Evolutionary conservation across 495 filamentous ascomycete genomes (phyloP).

Genomic region (Daldinia concentrica): DNA sequence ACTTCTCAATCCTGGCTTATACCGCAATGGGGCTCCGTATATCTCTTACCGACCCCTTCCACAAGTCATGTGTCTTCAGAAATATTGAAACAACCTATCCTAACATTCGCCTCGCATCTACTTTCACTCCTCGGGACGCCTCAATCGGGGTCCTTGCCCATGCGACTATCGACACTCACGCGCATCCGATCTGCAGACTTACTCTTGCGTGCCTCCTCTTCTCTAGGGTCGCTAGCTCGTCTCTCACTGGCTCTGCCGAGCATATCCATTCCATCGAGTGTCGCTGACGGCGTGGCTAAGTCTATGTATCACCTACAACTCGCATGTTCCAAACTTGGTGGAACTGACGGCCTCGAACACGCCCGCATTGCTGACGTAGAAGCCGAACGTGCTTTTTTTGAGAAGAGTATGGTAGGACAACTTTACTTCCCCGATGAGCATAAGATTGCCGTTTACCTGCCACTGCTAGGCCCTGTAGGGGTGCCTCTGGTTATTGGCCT

Average conservation of each 20-base stretch:
- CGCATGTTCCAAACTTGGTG: constrained; percentile 77
- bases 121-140: constrained; percentile 89
- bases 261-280: constrained; percentile 87
- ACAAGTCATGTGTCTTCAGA: constrained; percentile 53
- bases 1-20: constrained; percentile 91
- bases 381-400: constrained; percentile 95
- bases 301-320: constrained; percentile 79
- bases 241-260: constrained; percentile 85
- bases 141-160: constrained; percentile 77
- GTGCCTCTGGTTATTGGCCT: constrained; percentile 87
- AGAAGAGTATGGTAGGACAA: constrained; percentile 99
- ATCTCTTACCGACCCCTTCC: constrained; percentile 71
- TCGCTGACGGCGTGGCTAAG: constrained; percentile 83
- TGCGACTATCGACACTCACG: constrained; percentile 83
- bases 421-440: constrained; percentile 98
- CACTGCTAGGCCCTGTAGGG: constrained; percentile 88
- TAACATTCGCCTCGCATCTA: constrained; percentile 92
- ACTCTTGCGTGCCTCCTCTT: constrained; percentile 89
- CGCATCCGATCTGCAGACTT: constrained; percentile 87
- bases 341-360: constrained; percentile 69
- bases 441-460: constrained; percentile 96
- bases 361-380: constrained; percentile 86
- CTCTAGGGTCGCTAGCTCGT: constrained; percentile 89
- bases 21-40: constrained; percentile 96
- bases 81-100: constrained; percentile 77